Evolutionary conservation across 2,329 filamentous ascomycete species (phyloP), one percentile per base, ranked within the genome.

Genomic region (Trichoderma atroviride): DNA sequence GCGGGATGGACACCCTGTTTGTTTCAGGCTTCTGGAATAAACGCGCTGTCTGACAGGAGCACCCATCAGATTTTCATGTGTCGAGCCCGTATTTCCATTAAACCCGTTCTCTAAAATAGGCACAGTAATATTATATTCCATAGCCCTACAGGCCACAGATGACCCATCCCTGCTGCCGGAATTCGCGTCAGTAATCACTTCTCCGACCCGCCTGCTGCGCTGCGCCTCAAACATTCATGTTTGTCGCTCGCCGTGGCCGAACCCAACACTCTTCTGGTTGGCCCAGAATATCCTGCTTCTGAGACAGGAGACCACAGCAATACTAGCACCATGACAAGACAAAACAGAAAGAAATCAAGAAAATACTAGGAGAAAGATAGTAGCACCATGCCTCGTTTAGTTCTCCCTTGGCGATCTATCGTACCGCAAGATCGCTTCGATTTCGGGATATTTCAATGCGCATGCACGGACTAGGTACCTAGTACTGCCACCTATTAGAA

Each of bases 211-310:
- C 27, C 29, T 58, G 53, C 29, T 58, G 53, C 63, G 47, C 63
- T 53, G 63, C 63, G 63, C 63, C 63, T 58, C 63, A 58, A 50
- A 57, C 63, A 65, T 65, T n/a, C 13, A 31, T 27, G 29, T 31
- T 31, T 31, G 60, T 53, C 50, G 24, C 58, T 52, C 50, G 35
- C 53, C 2, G 53, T 29, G 29, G 16, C 31, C 16, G 10, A 13
- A 24, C 11, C 56, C 19, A 24, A 37, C 11, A 27, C 22, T 24
- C 33, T 16, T 50, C 57, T 50, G 63, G 22, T 58, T 66, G 63
- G 63, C n/a, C 53, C 37, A 57, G 52, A 66, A 37, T 37, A 53
- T 50, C 37, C 63, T 53, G 27, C 29, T 58, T 66, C 35, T 43
- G 63, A 66, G 53, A 66, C 63, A 66, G n/a, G 40, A 43, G 40